A percentile compares a stretch with the other conserved stretches of the same genome.
Evolutionary conservation across 768 basidiomycete species (phyloP).

Genomic region (Trametes punicea): DNA sequence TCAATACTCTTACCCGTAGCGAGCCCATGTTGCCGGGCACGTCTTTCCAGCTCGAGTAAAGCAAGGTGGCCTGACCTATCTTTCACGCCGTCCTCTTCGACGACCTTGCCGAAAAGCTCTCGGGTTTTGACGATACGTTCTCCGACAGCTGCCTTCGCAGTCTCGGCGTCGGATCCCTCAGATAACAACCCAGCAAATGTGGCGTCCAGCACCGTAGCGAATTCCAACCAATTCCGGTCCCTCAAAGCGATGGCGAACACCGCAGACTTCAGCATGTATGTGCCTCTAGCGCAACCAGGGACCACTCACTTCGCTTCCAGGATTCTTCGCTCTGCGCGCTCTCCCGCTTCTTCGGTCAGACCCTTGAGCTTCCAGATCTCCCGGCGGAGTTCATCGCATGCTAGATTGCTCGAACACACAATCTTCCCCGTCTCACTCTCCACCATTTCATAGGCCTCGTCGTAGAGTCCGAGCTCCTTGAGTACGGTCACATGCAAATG

Average conservation of each 20-base stretch:
- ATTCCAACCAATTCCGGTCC: conserved; percentile 86
- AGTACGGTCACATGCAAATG: conserved; percentile 72
- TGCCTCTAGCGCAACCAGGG: neutral
- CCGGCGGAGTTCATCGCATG: conserved; percentile 72
- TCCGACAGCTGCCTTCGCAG: conserved; percentile 36
- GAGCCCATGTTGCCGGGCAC: conserved; percentile 46
- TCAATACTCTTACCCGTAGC: conserved; percentile 40
- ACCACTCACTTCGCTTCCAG: conserved; percentile 52
- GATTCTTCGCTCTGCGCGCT: conserved; percentile 56
- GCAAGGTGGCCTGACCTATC: conserved; percentile 77
- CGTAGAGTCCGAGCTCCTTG: conserved; percentile 60
- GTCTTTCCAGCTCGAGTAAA: conserved; percentile 71
- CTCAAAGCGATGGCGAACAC: conserved; percentile 32
- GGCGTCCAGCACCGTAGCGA: conserved; percentile 69
- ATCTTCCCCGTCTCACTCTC: conserved; percentile 64
- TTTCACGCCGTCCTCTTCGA: conserved; percentile 59
- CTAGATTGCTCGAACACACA: conserved; percentile 67
- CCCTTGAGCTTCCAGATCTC: conserved; percentile 63
- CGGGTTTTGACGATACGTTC: conserved; percentile 42
- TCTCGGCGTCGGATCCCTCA: conserved; percentile 28
- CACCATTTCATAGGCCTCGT: conserved; percentile 68
- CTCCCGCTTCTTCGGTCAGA: conserved; percentile 57
- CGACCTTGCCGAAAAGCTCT: conserved; percentile 53
- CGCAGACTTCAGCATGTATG: conserved; percentile 1
- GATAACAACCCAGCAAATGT: conserved; percentile 46